A percentile compares a stretch with the other conserved stretches of the same genome.
Conservation (phyloP, 306 rosid genomes). For the Hylodesmum podocarpum region DNA sequence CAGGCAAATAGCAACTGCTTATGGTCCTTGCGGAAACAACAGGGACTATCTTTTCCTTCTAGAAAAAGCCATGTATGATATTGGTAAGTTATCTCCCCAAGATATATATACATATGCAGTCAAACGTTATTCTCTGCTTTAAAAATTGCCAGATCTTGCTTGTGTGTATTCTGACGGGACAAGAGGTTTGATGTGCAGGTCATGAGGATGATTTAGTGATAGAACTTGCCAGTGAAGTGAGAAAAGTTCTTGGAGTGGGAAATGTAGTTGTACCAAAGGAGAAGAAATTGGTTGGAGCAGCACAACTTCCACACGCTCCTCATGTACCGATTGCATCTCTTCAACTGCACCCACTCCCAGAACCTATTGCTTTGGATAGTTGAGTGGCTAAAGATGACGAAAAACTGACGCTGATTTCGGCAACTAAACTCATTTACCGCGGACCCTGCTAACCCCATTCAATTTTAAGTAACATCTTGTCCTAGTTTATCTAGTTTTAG, state of each 20-base stretch:
- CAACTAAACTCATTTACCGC: constrained; percentile 2
- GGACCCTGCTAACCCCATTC: constrained; percentile 44
- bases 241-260: constrained; percentile 68
- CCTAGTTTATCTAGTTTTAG: constrained; percentile 2
- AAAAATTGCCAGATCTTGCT: neutral
- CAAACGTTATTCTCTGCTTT: neutral
- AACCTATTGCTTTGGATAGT: constrained; percentile 71
- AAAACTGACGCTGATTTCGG: constrained; percentile 7
- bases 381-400: constrained; percentile 12
- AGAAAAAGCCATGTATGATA: constrained; percentile 83
- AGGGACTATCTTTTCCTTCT: constrained; percentile 77
- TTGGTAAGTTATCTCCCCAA: constrained; percentile 54
- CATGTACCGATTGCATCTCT: constrained; percentile 56
- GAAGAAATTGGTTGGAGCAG: constrained; percentile 47
- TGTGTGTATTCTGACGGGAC: neutral
- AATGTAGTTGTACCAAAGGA: constrained; percentile 45
- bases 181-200: constrained; percentile 46
- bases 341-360: constrained; percentile 67
- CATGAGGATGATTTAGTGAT: constrained; percentile 84
- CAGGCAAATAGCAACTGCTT: constrained; percentile 96
- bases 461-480: neutral
- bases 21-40: constrained; percentile 97
- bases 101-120: neutral
- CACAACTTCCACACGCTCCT: constrained; percentile 48
- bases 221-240: constrained; percentile 90